Evolutionary conservation across 345 rosid species (phyloP).

Genomic region (Lumnitzera racemosa): DNA sequence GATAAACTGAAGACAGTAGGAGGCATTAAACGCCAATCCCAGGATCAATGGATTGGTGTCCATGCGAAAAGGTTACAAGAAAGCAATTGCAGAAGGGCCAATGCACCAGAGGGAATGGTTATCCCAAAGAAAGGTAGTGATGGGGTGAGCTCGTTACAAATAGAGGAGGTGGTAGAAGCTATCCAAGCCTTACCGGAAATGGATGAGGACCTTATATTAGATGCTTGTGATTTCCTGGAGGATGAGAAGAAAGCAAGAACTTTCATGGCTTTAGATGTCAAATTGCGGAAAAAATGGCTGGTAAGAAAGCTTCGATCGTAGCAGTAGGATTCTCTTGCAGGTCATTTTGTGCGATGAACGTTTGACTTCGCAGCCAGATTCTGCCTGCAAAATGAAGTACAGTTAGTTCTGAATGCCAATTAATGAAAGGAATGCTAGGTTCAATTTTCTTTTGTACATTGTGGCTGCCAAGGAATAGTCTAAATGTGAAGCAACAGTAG

Average conservation of each 20-base stretch:
- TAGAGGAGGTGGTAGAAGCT: slow-evolving; percentile 57
- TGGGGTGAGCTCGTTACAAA: slow-evolving; percentile 21
- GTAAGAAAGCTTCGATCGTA: slow-evolving; percentile 65
- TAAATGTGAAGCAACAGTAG: too few relatives aligned
- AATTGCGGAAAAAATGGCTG: slow-evolving; percentile 72
- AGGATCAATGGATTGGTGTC: slow-evolving; percentile 17
- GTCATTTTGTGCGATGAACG: too few relatives aligned
- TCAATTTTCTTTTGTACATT: too few relatives aligned
- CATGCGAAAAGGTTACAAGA: slow-evolving; percentile 29
- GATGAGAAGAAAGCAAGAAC: slow-evolving; percentile 76
- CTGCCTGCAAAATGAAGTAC: too few relatives aligned
- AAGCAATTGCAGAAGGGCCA: slow-evolving; percentile 16
- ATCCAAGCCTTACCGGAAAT: slow-evolving; percentile 68
- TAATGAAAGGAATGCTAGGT: too few relatives aligned
- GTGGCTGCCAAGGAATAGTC: too few relatives aligned
- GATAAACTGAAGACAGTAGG: slow-evolving; percentile 16
- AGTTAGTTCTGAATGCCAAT: too few relatives aligned
- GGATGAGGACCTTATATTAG: slow-evolving; percentile 82
- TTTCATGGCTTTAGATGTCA: slow-evolving; percentile 68
- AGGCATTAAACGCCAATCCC: slow-evolving; percentile 35
- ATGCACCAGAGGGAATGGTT: slow-evolving; percentile 19
- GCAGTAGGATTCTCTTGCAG: not conserved
- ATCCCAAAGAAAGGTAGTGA: slow-evolving; percentile 26
- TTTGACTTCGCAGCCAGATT: too few relatives aligned
- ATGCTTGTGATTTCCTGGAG: slow-evolving; percentile 84